Evolutionary conservation across 257 asterid species (phyloP).

Genomic region (Solanum bulbocastanum): DNA sequence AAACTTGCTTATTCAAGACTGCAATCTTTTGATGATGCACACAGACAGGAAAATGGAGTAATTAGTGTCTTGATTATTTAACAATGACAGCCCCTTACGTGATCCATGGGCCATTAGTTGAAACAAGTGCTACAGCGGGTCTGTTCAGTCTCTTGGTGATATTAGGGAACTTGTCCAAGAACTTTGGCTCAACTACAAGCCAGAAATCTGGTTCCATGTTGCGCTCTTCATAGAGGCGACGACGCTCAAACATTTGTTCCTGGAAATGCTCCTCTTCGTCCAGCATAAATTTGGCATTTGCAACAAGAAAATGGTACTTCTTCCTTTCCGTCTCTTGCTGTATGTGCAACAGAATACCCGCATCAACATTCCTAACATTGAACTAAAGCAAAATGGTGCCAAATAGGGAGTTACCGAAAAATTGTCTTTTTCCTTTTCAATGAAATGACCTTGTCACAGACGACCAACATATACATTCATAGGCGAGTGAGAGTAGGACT

Average conservation of each 20-base stretch:
- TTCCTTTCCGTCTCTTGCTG: conserved; percentile 43
- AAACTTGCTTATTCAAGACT: background rate
- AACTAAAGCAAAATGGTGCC: background rate
- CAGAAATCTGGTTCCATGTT: conserved; percentile 76
- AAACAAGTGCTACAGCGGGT: conserved; percentile 93
- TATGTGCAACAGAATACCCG: background rate
- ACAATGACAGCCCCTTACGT: conserved; percentile 29
- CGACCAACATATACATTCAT: background rate
- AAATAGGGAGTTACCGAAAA: background rate
- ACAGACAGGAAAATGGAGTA: background rate
- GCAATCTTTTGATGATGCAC: background rate
- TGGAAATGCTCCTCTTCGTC: conserved; percentile 98
- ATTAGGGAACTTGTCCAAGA: conserved; percentile 76
- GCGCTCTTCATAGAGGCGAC: conserved; percentile 51
- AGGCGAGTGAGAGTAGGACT: background rate
- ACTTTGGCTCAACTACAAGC: conserved; percentile 95
- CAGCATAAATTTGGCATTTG: conserved; percentile 94
- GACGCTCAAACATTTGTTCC: conserved; percentile 74
- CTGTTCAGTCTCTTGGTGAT: conserved; percentile 74
- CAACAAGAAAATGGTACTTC: conserved; percentile 72
- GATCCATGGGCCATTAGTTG: conserved; percentile 90
- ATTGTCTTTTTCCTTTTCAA: background rate
- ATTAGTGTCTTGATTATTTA: background rate
- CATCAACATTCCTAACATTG: background rate
- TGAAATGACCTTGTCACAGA: background rate